Base-by-base conservation (phyloP, 805 yeast species). In the Cyberlindnera xylosilytica region DNA sequence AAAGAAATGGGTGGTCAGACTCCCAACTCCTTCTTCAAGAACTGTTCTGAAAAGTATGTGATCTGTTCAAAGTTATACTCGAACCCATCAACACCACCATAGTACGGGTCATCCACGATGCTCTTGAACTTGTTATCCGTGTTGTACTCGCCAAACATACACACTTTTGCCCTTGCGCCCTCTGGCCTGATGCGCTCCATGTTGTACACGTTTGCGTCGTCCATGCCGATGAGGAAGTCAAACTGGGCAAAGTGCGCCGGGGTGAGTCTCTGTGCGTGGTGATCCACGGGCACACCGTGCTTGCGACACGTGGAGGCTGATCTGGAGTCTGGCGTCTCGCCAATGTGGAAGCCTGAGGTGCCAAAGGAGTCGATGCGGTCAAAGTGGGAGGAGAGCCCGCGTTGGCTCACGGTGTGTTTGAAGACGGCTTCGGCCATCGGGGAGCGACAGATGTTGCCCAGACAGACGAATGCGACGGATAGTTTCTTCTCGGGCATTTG, bases 381-480 rank as follows among this genome's bases (percentile, higher is more conserved):
- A 47, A 89, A 76, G n/a, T 58, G 58, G 15, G 59, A 63, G 26
- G 47, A 56, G 22, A 68, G 49, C 0, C 82, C 81, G 17, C 64
- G 61, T 34, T 76, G 60, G 33, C 76, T 61, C 9, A 87, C 95
- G 13, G 69, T 67, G 45, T 86, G 79, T 36, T 69, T 71, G 65
- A 90, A 88, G 1, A 89, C 87, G 0, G 97, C 97, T 59, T 91
- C 97, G 0, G 98, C 97, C 98, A 90, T 91, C 12, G 98, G 98
- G 2, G 97, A 88, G 37, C 97, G 90, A 58, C 97, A 89, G 18
- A 87, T 87, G 62, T 90, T 90, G 4, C 97, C 97, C 20, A 88
- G 69, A 57, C 97, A 90, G 1, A 89, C 91, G 60, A 90, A 89
- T 1, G 95, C 97, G 10, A 90, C 95, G 1, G 84, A 73, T 4